A percentile compares a stretch with the other conserved stretches of the same genome.
These are phyloP conservation scores for Bjerkandera adusta DNA, from an alignment of 1,284 basidiomycete species.

Conservation along the genomic window DNA sequence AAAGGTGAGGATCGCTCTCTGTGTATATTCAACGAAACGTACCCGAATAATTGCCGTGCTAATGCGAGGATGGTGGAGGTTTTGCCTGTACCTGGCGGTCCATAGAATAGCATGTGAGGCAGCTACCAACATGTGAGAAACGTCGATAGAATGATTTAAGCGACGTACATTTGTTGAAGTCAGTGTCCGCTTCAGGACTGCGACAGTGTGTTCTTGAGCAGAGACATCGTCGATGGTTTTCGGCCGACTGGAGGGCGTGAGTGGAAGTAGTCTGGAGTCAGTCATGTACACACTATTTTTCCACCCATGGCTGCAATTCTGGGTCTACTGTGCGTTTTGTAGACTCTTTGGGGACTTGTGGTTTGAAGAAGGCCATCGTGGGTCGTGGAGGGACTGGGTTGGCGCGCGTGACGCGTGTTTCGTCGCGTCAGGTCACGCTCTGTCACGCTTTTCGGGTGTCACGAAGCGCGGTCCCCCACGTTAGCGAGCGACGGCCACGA, in stretches of 20 bases:
- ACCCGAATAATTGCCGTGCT: constrained; percentile 94
- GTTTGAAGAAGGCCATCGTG: constrained; percentile 54
- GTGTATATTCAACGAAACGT: constrained; percentile 21
- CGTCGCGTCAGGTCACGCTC: constrained; percentile 11
- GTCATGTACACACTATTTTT: constrained; percentile 77
- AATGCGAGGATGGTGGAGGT: constrained; percentile 98
- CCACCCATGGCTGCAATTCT: constrained; percentile 90
- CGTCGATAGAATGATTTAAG: neutral
- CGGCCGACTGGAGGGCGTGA: constrained; percentile 68
- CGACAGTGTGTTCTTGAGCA: constrained; percentile 95
- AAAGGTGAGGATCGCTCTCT: constrained; percentile 1
- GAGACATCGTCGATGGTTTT: constrained; percentile 98
- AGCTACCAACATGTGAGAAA: constrained; percentile 52
- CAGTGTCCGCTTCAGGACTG: constrained; percentile 88
- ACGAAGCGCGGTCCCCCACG: constrained; percentile 8
- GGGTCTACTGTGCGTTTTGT: constrained; percentile 51
- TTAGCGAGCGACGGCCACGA: constrained; percentile 14
- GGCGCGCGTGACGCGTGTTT: constrained; percentile 10
- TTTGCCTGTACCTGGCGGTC: constrained; percentile 98
- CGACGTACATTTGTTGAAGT: constrained; percentile 82
- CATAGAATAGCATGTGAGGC: constrained; percentile 99
- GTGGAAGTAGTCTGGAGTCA: neutral
- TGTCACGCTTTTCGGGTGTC: constrained; percentile 5
- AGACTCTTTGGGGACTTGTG: constrained; percentile 37
- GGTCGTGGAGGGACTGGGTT: neutral